Evolutionary conservation across 768 basidiomycete species (phyloP), one percentile per base, ranked within the genome.

Genomic region (Rhizopogon vesiculosus): DNA sequence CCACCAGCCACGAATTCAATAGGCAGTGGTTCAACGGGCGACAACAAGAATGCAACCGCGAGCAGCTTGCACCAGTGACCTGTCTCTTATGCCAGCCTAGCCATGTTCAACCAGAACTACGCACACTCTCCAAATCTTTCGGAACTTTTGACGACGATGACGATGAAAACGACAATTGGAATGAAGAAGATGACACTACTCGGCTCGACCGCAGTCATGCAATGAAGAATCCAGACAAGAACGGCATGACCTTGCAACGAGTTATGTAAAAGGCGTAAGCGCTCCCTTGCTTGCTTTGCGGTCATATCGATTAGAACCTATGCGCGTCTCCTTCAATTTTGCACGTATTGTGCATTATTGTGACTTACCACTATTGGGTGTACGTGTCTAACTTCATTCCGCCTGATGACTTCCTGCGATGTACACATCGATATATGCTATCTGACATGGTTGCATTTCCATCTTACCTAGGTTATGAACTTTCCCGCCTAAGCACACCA

Each of bases 21-120:
- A n/a, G n/a, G n/a, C 35, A 90, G 88, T 67, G 87, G 87, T 40
- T 89, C 87, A 62, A 84, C 82, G 4, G 85, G 84, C 43, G 85
- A 85, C 69, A 78, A 78, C 45, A 74, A 69, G 51, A 79, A 75
- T 57, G 71, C 68, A 5, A 67, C 67, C 57, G 68, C 71, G 51
- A 75, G 75, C 58, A 75, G 74, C 62, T 55, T 74, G 57, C 73
- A 75, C 59, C 65, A 65, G 51, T 72, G 67, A 42, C 65, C 70
- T 44, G 51, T 58, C 41, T 63, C 74, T 39, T 62, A 65, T 57
- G 59, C 66, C 22, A 50, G 60, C 50, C 53, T 67, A 61, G 72
- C 70, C 58, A 79, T 78, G 72, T 53, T 68, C 58, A 72, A 74
- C 70, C 74, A 72, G 55, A 60, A 60, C 43, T 67, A 76, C 71